Evolutionary conservation across 2,329 filamentous ascomycete genomes (phyloP).

Genomic region (Emericellopsis cladophorae): DNA sequence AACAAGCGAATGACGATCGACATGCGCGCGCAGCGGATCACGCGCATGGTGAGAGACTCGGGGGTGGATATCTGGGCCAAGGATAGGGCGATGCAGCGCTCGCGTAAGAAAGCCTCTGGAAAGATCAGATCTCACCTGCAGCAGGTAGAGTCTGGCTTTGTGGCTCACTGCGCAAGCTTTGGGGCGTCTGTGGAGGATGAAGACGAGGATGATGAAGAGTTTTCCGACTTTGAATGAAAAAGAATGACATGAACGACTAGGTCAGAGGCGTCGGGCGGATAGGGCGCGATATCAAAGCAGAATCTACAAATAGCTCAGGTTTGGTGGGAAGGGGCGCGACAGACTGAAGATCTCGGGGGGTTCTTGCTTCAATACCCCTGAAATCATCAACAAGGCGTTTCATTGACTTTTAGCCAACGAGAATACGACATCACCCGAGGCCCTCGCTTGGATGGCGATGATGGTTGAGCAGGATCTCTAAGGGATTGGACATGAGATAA

Average conservation of each 20-base stretch:
- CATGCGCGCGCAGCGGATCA: not conserved
- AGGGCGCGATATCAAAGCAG: too few relatives aligned
- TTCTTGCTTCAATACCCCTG: too few relatives aligned
- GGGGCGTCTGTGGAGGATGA: not conserved
- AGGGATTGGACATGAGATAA: not conserved
- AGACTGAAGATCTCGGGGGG: too few relatives aligned
- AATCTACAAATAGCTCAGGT: too few relatives aligned
- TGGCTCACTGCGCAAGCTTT: not conserved
- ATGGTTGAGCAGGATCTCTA: too few relatives aligned
- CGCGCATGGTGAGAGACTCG: not conserved
- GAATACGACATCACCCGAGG: too few relatives aligned
- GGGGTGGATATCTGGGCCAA: not conserved
- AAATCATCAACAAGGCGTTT: too few relatives aligned
- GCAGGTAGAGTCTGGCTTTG: not conserved
- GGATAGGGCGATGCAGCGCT: not conserved
- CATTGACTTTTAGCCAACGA: too few relatives aligned
- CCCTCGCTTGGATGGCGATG: too few relatives aligned
- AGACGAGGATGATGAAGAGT: not conserved
- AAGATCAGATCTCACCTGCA: not conserved
- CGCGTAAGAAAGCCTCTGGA: not conserved
- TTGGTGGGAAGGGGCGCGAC: too few relatives aligned
- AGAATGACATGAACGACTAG: not conserved
- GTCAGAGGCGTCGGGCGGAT: too few relatives aligned
- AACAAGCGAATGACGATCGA: not conserved
- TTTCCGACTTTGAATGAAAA: not conserved